A percentile compares a stretch with the other conserved stretches of the same genome.
Conservation (phyloP, 345 rosid species). For the Eucalyptus cloeziana region DNA sequence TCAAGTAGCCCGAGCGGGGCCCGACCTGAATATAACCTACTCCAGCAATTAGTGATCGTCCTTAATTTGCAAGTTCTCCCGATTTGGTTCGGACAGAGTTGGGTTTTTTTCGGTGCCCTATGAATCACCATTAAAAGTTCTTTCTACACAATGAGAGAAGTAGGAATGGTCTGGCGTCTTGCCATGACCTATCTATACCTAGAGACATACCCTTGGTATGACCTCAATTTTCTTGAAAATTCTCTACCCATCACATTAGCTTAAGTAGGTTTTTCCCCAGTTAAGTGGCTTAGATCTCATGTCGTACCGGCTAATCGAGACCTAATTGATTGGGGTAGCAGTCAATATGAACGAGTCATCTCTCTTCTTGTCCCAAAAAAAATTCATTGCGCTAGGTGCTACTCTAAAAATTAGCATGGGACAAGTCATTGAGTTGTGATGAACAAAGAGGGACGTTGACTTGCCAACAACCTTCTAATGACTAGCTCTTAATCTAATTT, state of each 20-base stretch:
- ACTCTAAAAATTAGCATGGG: neutral
- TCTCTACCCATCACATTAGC: neutral
- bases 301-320: neutral
- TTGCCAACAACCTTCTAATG: neutral
- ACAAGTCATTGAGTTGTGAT: neutral
- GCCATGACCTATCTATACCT: neutral
- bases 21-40: neutral
- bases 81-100: neutral
- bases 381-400: neutral
- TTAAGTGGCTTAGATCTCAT: neutral
- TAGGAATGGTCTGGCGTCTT: neutral
- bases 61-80: fast-evolving
- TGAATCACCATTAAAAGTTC: neutral
- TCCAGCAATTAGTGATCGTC: neutral
- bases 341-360: neutral
- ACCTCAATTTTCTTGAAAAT: neutral
- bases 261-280: neutral
- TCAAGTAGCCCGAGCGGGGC: neutral
- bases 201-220: neutral
- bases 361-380: neutral
- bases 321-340: neutral
- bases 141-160: neutral
- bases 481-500: neutral
- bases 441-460: neutral
- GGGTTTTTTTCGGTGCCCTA: neutral